phyloP scores from a whole-genome alignment of 1,284 basidiomycete species.

The Ganoderma boninense region DNA sequence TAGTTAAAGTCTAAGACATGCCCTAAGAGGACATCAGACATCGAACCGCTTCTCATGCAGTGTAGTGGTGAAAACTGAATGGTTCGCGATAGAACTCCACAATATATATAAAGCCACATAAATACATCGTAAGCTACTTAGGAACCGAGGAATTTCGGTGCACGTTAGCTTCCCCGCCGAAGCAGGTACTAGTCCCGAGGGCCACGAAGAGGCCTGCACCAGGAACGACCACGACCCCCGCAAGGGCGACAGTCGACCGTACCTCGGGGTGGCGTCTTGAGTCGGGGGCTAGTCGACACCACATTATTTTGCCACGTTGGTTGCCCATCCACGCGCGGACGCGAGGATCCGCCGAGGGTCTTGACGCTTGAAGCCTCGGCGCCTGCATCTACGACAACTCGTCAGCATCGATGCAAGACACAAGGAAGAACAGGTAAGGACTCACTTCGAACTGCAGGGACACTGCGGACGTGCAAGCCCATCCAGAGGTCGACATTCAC shows the following conservation, averaged over 20 bases:
- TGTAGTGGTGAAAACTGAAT: too few relatives aligned
- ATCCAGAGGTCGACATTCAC: background rate
- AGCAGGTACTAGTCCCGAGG: too few relatives aligned
- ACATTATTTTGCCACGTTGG: background rate
- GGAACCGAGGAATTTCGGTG: slow-evolving; percentile 1
- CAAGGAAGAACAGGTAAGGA: background rate
- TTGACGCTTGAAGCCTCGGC: too few relatives aligned
- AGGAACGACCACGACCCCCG: too few relatives aligned
- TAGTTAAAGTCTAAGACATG: too few relatives aligned
- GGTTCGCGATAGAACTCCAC: background rate
- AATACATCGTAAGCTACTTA: background rate
- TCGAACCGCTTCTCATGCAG: too few relatives aligned
- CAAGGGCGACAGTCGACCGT: too few relatives aligned
- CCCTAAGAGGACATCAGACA: too few relatives aligned
- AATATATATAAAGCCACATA: background rate
- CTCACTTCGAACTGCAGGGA: background rate
- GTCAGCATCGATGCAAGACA: background rate
- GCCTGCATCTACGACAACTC: too few relatives aligned
- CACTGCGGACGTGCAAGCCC: background rate
- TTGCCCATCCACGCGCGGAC: background rate
- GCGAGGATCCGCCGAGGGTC: background rate
- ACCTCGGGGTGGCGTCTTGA: too few relatives aligned
- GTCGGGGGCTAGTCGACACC: slow-evolving; percentile 18
- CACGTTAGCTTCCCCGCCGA: too few relatives aligned
- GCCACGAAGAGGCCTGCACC: too few relatives aligned